A percentile compares a stretch with the other conserved stretches of the same genome.
These are phyloP conservation scores for Anisodus tanguticus DNA, from an alignment of 257 asterid species.

Conservation along the genomic window DNA sequence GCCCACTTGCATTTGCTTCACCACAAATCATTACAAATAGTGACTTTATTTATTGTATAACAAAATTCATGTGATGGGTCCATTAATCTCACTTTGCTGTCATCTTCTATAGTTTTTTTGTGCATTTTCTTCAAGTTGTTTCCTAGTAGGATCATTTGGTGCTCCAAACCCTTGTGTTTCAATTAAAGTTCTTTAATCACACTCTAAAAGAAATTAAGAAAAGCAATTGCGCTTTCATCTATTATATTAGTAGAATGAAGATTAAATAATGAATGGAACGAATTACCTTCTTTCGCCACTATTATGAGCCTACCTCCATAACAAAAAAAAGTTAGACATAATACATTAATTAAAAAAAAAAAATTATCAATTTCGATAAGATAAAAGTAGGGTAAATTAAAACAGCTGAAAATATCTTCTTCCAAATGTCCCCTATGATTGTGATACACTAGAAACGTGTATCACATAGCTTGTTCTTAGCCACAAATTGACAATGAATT, in stretches of 20 bases:
- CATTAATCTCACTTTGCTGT: neutral
- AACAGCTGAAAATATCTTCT: neutral
- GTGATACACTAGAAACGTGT: neutral
- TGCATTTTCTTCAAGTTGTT: neutral
- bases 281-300: neutral
- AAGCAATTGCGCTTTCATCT: no score
- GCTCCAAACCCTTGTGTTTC: no score
- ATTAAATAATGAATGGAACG: no score
- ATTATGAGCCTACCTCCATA: neutral
- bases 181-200: no score
- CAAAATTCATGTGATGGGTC: constrained; percentile 16
- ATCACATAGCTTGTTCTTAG: neutral
- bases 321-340: no score
- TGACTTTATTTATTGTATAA: neutral
- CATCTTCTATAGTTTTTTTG: neutral
- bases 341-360: no score
- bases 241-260: no score
- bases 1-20: constrained; percentile 4
- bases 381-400: neutral
- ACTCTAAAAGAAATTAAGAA: no score
- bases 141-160: no score
- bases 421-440: neutral
- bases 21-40: neutral
- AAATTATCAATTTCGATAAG: neutral
- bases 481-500: neutral